Evolutionary conservation across 2,329 filamentous ascomycete genomes (phyloP).

Genomic region (Xylaria sp.): DNA sequence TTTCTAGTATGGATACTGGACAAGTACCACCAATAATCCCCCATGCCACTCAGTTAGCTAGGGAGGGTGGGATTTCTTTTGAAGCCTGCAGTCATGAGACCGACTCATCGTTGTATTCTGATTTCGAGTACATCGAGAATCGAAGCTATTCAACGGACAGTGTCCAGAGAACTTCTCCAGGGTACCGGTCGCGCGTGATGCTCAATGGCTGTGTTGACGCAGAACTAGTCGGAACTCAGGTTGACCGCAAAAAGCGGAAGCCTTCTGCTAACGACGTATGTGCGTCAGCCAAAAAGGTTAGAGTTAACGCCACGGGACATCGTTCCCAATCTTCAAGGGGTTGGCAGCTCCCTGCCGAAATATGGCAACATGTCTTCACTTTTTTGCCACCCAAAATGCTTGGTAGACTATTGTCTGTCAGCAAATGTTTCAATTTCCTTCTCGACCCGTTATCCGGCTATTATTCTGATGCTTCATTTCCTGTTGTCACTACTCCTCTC

Average conservation of each 20-base stretch:
- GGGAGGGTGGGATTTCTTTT: conserved; percentile 29
- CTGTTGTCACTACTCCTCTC: conserved; percentile 45
- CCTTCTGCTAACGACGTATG: conserved; percentile 1
- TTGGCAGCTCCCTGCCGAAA: conserved; percentile 54
- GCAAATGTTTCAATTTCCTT: conserved; percentile 67
- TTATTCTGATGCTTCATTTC: conserved; percentile 33
- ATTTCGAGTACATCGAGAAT: conserved; percentile 14
- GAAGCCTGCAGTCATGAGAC: conserved; percentile 24
- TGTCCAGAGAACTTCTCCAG: conserved; percentile 1
- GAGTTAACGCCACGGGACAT: conserved; percentile 16
- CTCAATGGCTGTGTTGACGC: not conserved
- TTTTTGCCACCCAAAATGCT: conserved; percentile 68
- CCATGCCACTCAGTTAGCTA: not conserved
- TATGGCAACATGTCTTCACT: conserved; percentile 74
- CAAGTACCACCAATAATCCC: not conserved
- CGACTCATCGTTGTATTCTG: conserved; percentile 13
- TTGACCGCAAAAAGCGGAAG: conserved; percentile 31
- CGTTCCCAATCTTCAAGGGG: conserved; percentile 20
- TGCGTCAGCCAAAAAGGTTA: conserved; percentile 32
- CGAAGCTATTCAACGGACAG: not conserved
- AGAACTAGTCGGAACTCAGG: not conserved
- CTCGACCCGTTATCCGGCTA: conserved; percentile 55
- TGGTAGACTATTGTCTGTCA: conserved; percentile 69
- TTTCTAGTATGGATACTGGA: not conserved
- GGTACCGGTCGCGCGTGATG: conserved; percentile 1